Conservation (phyloP, 345 rosid species). For the Populus euphratica region DNA sequence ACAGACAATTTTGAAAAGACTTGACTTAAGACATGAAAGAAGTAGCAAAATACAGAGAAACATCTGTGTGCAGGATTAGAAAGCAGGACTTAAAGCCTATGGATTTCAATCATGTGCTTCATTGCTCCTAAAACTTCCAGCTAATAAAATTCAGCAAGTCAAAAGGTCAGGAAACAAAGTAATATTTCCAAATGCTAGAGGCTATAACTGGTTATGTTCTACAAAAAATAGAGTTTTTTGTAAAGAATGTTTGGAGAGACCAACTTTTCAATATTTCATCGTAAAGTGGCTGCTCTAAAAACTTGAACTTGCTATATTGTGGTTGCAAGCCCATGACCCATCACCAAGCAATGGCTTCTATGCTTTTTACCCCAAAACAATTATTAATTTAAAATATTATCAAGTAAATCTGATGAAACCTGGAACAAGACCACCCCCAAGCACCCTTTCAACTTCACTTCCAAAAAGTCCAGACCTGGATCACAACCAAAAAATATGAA, state of each 20-base stretch:
- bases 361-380: not conserved
- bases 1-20: not conserved
- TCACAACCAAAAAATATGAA: constrained; percentile 2
- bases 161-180: not conserved
- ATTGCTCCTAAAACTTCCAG: not conserved
- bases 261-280: not conserved
- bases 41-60: not conserved
- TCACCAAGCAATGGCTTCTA: not conserved
- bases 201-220: not conserved
- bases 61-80: not conserved
- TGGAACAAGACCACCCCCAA: constrained; percentile 98
- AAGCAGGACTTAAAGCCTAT: not conserved
- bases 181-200: not conserved
- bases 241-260: not conserved
- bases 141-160: not conserved
- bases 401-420: constrained; percentile 40
- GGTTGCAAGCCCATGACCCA: not conserved
- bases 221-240: not conserved
- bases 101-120: not conserved
- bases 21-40: not conserved
- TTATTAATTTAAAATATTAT: constrained; percentile 10
- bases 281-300: not conserved
- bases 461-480: constrained; percentile 76
- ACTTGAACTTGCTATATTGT: no score
- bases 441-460: constrained; percentile 78